phyloP scores from a whole-genome alignment of 1,284 basidiomycete species.

The Malassezia globosa region DNA sequence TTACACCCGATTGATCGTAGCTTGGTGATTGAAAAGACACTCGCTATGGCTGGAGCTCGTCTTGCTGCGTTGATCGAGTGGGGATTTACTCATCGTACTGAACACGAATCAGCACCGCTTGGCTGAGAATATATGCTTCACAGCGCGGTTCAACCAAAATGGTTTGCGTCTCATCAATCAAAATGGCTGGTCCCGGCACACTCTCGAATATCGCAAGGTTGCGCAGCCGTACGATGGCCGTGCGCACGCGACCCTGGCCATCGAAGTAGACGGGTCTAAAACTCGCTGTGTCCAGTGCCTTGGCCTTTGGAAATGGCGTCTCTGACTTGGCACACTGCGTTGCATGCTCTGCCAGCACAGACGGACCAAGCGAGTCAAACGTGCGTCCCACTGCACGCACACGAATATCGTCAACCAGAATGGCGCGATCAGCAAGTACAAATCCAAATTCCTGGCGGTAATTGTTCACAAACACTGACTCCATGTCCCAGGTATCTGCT shows the following conservation, averaged over 20 bases:
- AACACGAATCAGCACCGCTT: constrained; percentile 31
- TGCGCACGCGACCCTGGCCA: constrained; percentile 61
- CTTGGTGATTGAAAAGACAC: background rate
- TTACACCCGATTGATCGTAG: background rate
- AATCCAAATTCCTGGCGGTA: constrained; percentile 65
- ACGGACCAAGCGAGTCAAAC: constrained; percentile 67
- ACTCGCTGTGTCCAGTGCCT: constrained; percentile 48
- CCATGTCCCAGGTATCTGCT: constrained; percentile 59
- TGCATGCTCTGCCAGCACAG: constrained; percentile 60
- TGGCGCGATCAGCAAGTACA: constrained; percentile 62
- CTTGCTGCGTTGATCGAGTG: background rate
- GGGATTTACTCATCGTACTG: constrained; percentile 14
- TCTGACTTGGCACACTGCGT: constrained; percentile 45
- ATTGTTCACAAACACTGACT: constrained; percentile 58
- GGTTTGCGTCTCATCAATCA: constrained; percentile 85
- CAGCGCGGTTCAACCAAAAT: constrained; percentile 56
- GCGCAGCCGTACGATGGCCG: constrained; percentile 66
- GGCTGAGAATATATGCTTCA: constrained; percentile 26
- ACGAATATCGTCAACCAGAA: constrained; percentile 85
- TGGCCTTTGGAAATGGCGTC: constrained; percentile 49
- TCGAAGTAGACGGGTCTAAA: constrained; percentile 66
- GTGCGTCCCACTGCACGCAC: constrained; percentile 70
- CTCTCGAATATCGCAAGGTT: constrained; percentile 59
- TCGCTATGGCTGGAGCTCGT: background rate
- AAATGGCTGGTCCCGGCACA: constrained; percentile 70